Evolutionary conservation across 768 basidiomycete genomes (phyloP), one percentile per base, ranked within the genome.

Genomic region (Pleurotus platypus): DNA sequence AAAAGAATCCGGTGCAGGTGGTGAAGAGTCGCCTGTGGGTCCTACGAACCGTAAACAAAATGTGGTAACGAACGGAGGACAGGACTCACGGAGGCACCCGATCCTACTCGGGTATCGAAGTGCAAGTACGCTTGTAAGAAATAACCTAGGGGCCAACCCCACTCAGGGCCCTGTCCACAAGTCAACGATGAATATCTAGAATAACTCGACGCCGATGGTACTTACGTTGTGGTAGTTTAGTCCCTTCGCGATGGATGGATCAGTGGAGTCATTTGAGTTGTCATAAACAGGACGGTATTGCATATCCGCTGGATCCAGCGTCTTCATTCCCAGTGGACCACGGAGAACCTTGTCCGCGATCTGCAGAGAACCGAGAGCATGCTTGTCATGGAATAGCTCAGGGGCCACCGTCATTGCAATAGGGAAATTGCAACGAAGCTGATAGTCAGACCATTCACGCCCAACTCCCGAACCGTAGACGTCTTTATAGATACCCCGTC

Each of bases 401-500:
- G 96, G 96, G 1, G 97, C 97, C 46, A 98, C 94, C 2, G 89
- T 82, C 95, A 98, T 98, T 0, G 97, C 92, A 58, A 98, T 89
- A 3, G 94, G 88, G 78, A 94, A 96, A 72, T 98, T 97, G 64
- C 86, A 83, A 59, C 94, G 82, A 62, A 97, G 81, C 71, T 98
- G 97, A 70, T 98, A 99, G 72, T 99, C 95, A 4, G 94, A 92
- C 94, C 94, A 98, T 71, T 96, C 92, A 56, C 92, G 82, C 8
- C 86, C 90, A 48, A 78, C 66, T 0, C 92, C 92, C 9, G 97
- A 94, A 40, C 95, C 93, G 62, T 89, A 89, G 5, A 98, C 93
- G 68, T 99, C 97, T 78, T 99, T 99, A 80, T 98, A 99, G 67
- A 98, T 96, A 4, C 96, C 97, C 57, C 97, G 82, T 12, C 93